Evolutionary conservation across 352 stramenopile species (phyloP).

Genomic region (Phytophthora constricta): DNA sequence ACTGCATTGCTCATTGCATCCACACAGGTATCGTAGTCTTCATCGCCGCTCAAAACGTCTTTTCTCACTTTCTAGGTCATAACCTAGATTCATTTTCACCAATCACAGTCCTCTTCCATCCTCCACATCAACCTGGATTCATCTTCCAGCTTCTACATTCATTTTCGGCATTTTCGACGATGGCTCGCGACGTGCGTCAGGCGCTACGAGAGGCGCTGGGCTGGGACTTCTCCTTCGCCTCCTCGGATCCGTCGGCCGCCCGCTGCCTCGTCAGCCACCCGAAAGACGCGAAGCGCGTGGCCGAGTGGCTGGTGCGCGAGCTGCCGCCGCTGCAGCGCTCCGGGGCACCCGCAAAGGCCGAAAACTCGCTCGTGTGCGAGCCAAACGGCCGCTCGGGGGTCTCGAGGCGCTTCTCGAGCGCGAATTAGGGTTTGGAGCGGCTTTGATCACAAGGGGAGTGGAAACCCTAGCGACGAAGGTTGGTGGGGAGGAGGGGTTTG

Average conservation of each 20-base stretch:
- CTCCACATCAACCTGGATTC: neutral
- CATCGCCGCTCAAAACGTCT: too few relatives aligned
- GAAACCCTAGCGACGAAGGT: neutral
- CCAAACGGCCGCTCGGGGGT: neutral
- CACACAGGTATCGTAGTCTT: too few relatives aligned
- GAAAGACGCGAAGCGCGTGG: slow-evolving; percentile 32
- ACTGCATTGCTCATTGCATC: too few relatives aligned
- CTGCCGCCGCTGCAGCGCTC: slow-evolving; percentile 25
- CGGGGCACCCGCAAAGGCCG: neutral
- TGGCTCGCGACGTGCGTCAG: slow-evolving; percentile 42
- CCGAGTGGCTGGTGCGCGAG: slow-evolving; percentile 54
- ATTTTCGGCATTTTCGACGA: slow-evolving; percentile 6
- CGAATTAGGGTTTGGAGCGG: slow-evolving; percentile 37
- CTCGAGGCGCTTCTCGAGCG: slow-evolving; percentile 56
- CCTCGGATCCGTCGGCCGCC: slow-evolving; percentile 41
- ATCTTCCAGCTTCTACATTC: neutral
- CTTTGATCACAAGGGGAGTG: neutral
- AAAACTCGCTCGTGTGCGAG: slow-evolving; percentile 2
- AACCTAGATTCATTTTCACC: neutral
- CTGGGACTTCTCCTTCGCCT: slow-evolving; percentile 64
- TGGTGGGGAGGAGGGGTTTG: slow-evolving; percentile 7
- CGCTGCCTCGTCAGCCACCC: slow-evolving; percentile 61
- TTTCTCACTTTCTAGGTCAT: neutral
- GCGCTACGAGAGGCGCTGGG: slow-evolving; percentile 41
- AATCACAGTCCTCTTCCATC: neutral